phyloP scores from a whole-genome alignment of 2,329 filamentous ascomycete genomes.

The Aspergillus bombycis region DNA sequence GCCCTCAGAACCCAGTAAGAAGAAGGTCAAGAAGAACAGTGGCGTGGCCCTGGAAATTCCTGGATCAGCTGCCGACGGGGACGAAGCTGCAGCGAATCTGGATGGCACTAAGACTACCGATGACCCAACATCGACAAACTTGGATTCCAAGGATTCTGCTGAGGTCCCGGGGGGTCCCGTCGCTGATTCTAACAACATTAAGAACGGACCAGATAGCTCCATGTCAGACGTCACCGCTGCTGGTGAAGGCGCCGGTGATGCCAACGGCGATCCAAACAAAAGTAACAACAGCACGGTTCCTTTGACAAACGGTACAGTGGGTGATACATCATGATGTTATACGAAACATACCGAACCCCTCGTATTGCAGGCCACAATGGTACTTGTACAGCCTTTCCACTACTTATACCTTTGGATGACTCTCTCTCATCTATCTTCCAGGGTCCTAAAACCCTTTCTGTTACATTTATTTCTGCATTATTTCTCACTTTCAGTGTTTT shows the following conservation, averaged over 20 bases:
- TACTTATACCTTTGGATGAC: neutral
- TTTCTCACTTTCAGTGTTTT: neutral
- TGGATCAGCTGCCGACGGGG: slow-evolving; percentile 29
- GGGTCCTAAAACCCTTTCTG: neutral
- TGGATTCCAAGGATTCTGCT: slow-evolving; percentile 42
- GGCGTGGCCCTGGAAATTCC: slow-evolving; percentile 33
- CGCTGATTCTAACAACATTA: slow-evolving; percentile 19
- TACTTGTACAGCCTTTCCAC: neutral
- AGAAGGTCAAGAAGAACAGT: slow-evolving; percentile 47
- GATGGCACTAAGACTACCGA: slow-evolving; percentile 17
- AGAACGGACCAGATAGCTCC: slow-evolving; percentile 18
- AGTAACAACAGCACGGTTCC: slow-evolving; percentile 42
- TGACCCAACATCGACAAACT: slow-evolving; percentile 42
- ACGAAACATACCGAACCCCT: neutral
- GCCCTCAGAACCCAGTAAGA: slow-evolving; percentile 43
- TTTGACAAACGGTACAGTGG: slow-evolving; percentile 60
- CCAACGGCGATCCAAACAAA: slow-evolving; percentile 24
- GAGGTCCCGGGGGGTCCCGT: slow-evolving; percentile 14
- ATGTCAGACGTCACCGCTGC: slow-evolving; percentile 18
- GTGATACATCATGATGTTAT: slow-evolving; percentile 50
- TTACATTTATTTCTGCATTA: neutral
- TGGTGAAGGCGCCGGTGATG: slow-evolving; percentile 12
- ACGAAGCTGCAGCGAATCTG: slow-evolving; percentile 26
- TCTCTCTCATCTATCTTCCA: slow-evolving; percentile 3
- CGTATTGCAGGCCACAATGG: neutral